Conservation (phyloP, 2,329 filamentous ascomycete species). For the Dothideomycetidae sp. region DNA sequence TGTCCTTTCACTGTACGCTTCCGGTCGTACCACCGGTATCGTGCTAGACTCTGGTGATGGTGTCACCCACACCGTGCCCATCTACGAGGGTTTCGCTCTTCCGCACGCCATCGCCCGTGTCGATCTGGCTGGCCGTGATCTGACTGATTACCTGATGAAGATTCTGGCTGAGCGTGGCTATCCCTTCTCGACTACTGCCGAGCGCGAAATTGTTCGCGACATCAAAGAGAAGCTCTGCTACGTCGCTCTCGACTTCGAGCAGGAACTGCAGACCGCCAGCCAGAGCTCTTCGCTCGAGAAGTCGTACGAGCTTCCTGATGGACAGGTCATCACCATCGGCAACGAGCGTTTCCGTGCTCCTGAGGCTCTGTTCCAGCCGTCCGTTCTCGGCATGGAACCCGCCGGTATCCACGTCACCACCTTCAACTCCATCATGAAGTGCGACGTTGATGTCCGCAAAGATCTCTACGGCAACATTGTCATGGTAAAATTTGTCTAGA, state of each 20-base stretch:
- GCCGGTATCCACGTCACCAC: constrained; percentile 99
- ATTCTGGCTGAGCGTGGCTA: constrained; percentile 98
- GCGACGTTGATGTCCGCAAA: constrained; percentile 99
- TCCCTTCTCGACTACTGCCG: constrained; percentile 98
- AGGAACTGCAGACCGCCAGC: constrained; percentile 99
- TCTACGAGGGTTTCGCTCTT: constrained; percentile 99
- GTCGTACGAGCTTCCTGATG: constrained; percentile 99
- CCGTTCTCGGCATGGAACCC: constrained; percentile 92
- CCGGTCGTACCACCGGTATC: constrained; percentile 99
- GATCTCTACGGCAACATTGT: constrained; percentile 99
- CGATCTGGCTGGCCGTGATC: constrained; percentile 99
- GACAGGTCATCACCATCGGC: constrained; percentile 99
- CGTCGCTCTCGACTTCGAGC: constrained; percentile 98
- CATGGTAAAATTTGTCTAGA: constrained; percentile 58
- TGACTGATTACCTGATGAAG: constrained; percentile 99
- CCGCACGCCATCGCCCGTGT: constrained; percentile 99
- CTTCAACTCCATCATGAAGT: constrained; percentile 99
- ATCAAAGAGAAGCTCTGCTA: constrained; percentile 99
- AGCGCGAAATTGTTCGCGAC: constrained; percentile 99
- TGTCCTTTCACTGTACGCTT: constrained; percentile 97
- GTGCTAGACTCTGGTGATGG: constrained; percentile 99
- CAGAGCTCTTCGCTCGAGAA: constrained; percentile 99
- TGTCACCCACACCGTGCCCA: constrained; percentile 99
- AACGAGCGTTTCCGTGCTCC: constrained; percentile 99
- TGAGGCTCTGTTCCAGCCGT: constrained; percentile 98